Evolutionary conservation across 2,329 filamentous ascomycete species (phyloP).

Genomic region (Alternaria triticimaculans): DNA sequence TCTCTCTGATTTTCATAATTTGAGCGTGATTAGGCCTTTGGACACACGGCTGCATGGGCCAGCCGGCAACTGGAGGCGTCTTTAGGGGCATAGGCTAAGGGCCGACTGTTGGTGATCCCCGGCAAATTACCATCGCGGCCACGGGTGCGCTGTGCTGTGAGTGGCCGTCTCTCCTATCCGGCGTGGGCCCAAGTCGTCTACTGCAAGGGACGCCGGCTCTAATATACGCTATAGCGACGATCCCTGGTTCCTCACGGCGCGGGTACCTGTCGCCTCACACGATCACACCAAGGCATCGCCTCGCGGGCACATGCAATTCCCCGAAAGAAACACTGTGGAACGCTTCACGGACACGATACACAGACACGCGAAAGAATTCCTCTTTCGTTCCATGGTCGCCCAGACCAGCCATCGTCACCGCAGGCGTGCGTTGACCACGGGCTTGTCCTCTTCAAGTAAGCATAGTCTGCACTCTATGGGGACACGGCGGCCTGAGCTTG

Average conservation of each 20-base stretch:
- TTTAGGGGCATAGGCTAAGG: slow-evolving; percentile 26
- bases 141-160: slow-evolving; percentile 5
- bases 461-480: neutral
- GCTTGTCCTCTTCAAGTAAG: slow-evolving; percentile 1
- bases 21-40: slow-evolving; percentile 27
- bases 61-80: slow-evolving; percentile 14
- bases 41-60: slow-evolving; percentile 27
- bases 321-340: neutral
- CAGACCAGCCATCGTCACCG: neutral
- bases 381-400: neutral
- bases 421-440: neutral
- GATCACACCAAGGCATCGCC: neutral
- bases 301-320: neutral
- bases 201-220: slow-evolving; percentile 22
- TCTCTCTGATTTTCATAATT: slow-evolving; percentile 21
- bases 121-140: slow-evolving; percentile 18
- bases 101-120: slow-evolving; percentile 10
- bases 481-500: slow-evolving; percentile 1
- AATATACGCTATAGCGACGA: slow-evolving; percentile 6
- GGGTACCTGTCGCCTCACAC: slow-evolving; percentile 8
- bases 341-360: neutral
- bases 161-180: slow-evolving; percentile 8
- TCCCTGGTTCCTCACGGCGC: slow-evolving; percentile 10
- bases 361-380: neutral
- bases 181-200: slow-evolving; percentile 7